Conservation (phyloP, 2,329 filamentous ascomycete species). For the Cylindrodendrum hubeiense region DNA sequence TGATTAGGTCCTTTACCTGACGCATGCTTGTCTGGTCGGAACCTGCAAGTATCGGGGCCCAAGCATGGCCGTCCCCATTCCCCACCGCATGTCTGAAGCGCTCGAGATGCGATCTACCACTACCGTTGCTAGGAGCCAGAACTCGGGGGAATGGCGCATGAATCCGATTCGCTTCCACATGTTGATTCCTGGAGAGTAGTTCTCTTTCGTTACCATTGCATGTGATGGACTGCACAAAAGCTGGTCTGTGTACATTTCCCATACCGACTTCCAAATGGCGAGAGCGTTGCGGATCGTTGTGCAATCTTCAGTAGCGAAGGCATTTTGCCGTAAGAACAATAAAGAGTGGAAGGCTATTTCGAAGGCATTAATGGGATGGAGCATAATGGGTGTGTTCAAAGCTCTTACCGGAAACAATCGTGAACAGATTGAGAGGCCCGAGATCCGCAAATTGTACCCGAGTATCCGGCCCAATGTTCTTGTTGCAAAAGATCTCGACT, state of each 20-base stretch:
- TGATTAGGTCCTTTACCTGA: slow-evolving; percentile 7
- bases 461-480: background rate
- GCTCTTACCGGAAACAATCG: slow-evolving; percentile 2
- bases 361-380: background rate
- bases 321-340: background rate
- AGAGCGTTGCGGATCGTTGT: background rate
- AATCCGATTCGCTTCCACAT: slow-evolving; percentile 4
- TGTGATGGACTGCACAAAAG: background rate
- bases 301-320: background rate
- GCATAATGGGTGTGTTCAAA: background rate
- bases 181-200: background rate
- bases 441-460: background rate
- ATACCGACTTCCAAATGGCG: background rate
- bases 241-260: slow-evolving; percentile 1
- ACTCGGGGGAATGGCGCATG: slow-evolving; percentile 6
- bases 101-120: background rate
- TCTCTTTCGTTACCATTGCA: background rate
- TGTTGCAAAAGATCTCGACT: slow-evolving; percentile 1
- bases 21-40: slow-evolving; percentile 5
- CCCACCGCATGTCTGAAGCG: background rate
- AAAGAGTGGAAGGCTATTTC: slow-evolving; percentile 1
- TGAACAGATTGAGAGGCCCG: slow-evolving; percentile 4
- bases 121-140: slow-evolving; percentile 1
- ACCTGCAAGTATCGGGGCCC: background rate
- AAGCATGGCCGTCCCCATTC: background rate